Conservation (phyloP, 2,329 filamentous ascomycete species). For the Delphinella strobiligena region DNA sequence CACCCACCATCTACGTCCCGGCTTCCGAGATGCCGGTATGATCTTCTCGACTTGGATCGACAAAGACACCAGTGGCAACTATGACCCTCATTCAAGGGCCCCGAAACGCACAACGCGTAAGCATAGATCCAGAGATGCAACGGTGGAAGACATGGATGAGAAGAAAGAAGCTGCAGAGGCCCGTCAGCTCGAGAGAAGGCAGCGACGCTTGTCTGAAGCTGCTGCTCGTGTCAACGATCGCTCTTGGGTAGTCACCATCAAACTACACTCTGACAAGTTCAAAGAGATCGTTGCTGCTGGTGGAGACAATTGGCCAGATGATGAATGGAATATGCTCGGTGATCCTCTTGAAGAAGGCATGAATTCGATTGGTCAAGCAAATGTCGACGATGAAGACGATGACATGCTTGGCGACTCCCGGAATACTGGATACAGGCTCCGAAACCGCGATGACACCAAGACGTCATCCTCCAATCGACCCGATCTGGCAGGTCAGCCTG, state of each 20-base stretch:
- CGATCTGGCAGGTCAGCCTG: conserved; percentile 15
- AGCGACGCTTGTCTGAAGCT: background rate
- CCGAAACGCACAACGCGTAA: background rate
- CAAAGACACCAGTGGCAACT: conserved; percentile 24
- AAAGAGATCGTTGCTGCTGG: background rate
- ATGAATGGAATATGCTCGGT: conserved; percentile 1
- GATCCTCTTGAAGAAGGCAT: background rate
- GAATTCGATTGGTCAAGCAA: no score
- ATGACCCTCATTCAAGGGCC: conserved; percentile 13
- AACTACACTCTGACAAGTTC: background rate
- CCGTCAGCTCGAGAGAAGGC: background rate
- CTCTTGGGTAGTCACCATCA: background rate
- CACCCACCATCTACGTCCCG: conserved; percentile 12
- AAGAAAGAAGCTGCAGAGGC: background rate
- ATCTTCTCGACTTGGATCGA: conserved; percentile 21
- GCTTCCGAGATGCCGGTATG: conserved; percentile 1
- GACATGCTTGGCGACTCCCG: background rate
- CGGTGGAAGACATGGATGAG: background rate
- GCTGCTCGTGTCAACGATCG: background rate
- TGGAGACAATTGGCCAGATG: conserved; percentile 9
- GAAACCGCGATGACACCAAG: background rate
- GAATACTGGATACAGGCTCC: background rate
- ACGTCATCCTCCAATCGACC: background rate
- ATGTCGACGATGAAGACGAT: background rate
- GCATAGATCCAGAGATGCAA: background rate